Base-by-base conservation (phyloP, 306 rosid species). In the Rosa chinensis region DNA sequence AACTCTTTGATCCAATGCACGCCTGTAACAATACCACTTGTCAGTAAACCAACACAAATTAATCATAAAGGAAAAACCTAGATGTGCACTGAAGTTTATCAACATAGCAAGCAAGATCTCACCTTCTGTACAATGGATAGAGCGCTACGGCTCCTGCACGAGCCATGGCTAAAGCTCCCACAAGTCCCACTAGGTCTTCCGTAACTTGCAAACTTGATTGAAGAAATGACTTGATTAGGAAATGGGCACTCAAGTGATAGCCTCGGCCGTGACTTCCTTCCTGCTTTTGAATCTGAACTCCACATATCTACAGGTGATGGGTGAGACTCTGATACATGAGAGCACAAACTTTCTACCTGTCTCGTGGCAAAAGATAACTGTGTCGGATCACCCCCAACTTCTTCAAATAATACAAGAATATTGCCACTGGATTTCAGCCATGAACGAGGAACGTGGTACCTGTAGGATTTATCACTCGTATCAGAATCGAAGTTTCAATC, bases 101-200 rank as follows among this genome's bases (percentile, higher is more conserved):
- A 12, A 39, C 17, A 64, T 32, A 42, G 63, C 50, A 80, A 81
- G 58, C 25, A 52, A 59, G 69, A 48, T 68, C 66, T 53, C 44
- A 91, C 99, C 97, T 95, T 87, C 66, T 89, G 92, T 63, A 93
- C 84, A 79, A 90, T 63, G 77, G 96, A 83, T 67, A 90, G 88
- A 49, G 97, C 88, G 7, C n/a, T 79, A 23, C 25, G 79, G 85
- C 96, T 90, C 80, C 80, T 85, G 90, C 99, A 95, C 2, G 71
- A 79, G 77, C 98, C 97, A 37, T 86, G 93, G 81, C 71, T 83
- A 75, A 86, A 93, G 82, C 84, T 88, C 47, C 99, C 97, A 45
- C 99, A 95, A 58, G 90, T 85, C 17, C 99, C 99, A 0, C 13
- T 73, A 45, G 98, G 99, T 8, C 87, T 90, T 75, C 98, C 98